These are phyloP conservation scores for Oryza officinalis DNA, from an alignment of 176 grass and related monocot genomes.

Conservation along the genomic window DNA sequence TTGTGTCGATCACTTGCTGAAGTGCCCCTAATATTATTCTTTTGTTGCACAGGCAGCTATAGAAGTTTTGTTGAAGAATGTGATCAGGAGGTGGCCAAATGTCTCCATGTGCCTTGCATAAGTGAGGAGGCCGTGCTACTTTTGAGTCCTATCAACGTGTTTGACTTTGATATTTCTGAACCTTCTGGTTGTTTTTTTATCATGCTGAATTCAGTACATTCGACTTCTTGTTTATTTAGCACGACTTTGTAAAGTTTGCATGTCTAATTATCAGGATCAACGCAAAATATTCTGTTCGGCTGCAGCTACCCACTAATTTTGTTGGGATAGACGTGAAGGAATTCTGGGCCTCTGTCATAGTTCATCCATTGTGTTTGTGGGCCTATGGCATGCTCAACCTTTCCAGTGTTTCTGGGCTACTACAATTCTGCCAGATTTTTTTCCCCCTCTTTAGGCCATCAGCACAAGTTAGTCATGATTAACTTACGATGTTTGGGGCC, in stretches of 20 bases:
- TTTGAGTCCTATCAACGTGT: not conserved
- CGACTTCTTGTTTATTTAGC: not conserved
- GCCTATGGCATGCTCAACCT: not conserved
- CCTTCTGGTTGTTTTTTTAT: not conserved
- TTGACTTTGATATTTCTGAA: not conserved
- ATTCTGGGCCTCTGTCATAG: not conserved
- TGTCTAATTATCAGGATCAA: not conserved
- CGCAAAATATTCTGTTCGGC: not conserved
- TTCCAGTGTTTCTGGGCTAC: not conserved
- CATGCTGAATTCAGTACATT: not conserved
- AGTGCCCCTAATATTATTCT: not conserved
- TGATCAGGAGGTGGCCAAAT: not conserved
- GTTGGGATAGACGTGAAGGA: not conserved
- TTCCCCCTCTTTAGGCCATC: no score
- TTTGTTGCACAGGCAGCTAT: slow-evolving; percentile 31
- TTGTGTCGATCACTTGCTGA: not conserved
- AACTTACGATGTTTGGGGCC: no score
- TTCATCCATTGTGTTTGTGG: not conserved
- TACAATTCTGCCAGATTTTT: not conserved
- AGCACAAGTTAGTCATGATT: no score
- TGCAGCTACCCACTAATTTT: not conserved
- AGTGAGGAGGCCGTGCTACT: not conserved
- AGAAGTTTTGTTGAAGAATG: not conserved
- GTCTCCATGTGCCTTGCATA: not conserved
- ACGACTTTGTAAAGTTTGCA: not conserved